Evolutionary conservation across 2,329 filamentous ascomycete species (phyloP), one percentile per base, ranked within the genome.

Genomic region (Neobulgaria alba): DNA sequence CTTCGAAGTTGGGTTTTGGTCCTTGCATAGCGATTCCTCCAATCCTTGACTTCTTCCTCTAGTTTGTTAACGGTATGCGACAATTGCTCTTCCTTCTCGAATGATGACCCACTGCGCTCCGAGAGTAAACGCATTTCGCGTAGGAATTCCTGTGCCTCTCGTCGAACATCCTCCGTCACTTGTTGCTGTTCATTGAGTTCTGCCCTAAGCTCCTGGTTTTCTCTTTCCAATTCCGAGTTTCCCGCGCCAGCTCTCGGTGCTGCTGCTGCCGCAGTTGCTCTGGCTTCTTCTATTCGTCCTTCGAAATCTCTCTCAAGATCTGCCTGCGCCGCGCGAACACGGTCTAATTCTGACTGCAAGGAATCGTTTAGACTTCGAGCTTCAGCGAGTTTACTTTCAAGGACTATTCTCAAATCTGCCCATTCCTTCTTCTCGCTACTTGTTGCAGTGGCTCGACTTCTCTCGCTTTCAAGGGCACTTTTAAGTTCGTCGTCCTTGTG

Each of bases 71-170:
- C 80, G 33, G 83, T 83, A 48, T 73, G 75, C 40, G 84, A 78
- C 49, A 96, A 71, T 52, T 80, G 77, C 38, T 87, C 79, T 61
- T 96, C 89, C 51, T 81, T 82, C 51, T 94, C 87, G 61, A 85
- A 82, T 5, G 82, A 80, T 9, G 80, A 73, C 48, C 79, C 79
- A 55, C 84, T 92, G 52, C 88, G 82, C 50, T 87, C 75, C 4
- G 89, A 93, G 34, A 96, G 72, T 33, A 76, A 69, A 48, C 85
- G 80, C 92, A 96, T 98, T 62, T 98, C 92, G 47, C 77, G 73
- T 32, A 98, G 64, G 59, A 90, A 95, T 36, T 79, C 75, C 42
- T 85, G 79, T 0, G 89, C 88, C 64, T 95, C 86, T 40, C 75
- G 77, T 17, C 85, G 79, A 21, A 95, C 92, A 55, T 95, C 85